A percentile compares a stretch with the other conserved stretches of the same genome.
Conservation (phyloP, 2,329 filamentous ascomycete species). For the Venturia oleaginea region DNA sequence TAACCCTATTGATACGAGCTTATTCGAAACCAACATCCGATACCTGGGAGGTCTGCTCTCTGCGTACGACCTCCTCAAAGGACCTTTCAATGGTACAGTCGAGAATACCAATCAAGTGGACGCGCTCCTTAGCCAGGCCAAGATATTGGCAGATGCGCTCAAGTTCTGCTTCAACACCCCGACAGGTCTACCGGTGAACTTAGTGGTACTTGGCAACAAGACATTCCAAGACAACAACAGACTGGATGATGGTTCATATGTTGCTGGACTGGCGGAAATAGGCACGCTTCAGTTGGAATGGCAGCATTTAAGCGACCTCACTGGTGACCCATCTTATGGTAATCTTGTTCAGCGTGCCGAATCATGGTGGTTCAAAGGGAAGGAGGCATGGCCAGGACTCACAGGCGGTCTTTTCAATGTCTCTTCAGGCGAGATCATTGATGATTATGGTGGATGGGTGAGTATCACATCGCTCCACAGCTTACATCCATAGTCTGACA, state of each 20-base stretch:
- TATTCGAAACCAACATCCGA: constrained; percentile 81
- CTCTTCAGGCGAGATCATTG: constrained; percentile 20
- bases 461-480: not conserved
- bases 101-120: constrained; percentile 22
- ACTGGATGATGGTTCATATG: constrained; percentile 31
- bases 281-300: constrained; percentile 78
- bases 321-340: constrained; percentile 57
- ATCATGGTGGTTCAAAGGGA: constrained; percentile 28
- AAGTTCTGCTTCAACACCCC: constrained; percentile 71
- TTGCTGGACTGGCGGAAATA: constrained; percentile 57
- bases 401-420: constrained; percentile 22
- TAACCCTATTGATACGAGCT: constrained; percentile 50
- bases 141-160: constrained; percentile 60
- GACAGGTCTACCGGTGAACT: constrained; percentile 63
- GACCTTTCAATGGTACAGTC: constrained; percentile 38
- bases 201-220: constrained; percentile 16
- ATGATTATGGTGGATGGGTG: constrained; percentile 24
- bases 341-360: constrained; percentile 58
- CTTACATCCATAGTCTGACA: not conserved
- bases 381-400: constrained; percentile 23
- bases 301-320: constrained; percentile 50
- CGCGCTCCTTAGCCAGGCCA: constrained; percentile 57
- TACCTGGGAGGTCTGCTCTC: constrained; percentile 79
- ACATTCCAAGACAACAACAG: constrained; percentile 35
- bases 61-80: constrained; percentile 60